These are phyloP conservation scores for Plasmodium knowlesi DNA, from an alignment of 169 alveolate species.

Conservation along the genomic window DNA sequence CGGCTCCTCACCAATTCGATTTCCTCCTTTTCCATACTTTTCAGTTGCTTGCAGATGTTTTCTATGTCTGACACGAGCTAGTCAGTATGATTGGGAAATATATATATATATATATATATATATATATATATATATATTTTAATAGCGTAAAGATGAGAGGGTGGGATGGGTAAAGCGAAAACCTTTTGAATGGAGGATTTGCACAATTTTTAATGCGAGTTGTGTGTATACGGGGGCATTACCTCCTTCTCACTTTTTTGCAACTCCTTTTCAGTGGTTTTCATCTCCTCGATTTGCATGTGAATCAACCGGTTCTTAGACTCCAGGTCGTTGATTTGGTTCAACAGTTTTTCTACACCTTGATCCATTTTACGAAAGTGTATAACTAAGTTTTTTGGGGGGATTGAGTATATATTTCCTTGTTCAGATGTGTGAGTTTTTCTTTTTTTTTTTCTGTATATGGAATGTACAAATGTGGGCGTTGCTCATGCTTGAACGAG, in stretches of 20 bases:
- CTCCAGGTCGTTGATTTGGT: slow-evolving; percentile 60
- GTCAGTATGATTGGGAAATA: not conserved
- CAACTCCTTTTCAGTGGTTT: slow-evolving; percentile 72
- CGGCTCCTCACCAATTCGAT: slow-evolving; percentile 51
- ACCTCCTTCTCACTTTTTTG: slow-evolving; percentile 73
- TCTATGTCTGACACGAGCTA: slow-evolving; percentile 66
- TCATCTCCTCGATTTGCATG: slow-evolving; percentile 63
- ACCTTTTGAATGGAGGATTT: not conserved
- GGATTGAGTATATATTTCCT: not conserved
- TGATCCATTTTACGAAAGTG: slow-evolving; percentile 34
- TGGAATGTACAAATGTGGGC: not conserved
- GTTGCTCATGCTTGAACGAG: not conserved
- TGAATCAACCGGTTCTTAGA: slow-evolving; percentile 63
- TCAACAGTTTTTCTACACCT: slow-evolving; percentile 57
- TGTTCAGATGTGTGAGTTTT: not conserved
- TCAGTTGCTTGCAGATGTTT: slow-evolving; percentile 46
- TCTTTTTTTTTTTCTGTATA: not conserved
- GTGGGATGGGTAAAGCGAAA: not conserved
- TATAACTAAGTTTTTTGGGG: not conserved
- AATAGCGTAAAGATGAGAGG: not conserved
- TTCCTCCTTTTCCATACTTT: slow-evolving; percentile 72
- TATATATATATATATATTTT: not conserved
- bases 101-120: no score
- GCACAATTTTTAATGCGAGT: not conserved
- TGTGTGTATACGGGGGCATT: not conserved